Evolutionary conservation across 352 stramenopile genomes (phyloP).

Genomic region (Globisporangium radiosum): DNA sequence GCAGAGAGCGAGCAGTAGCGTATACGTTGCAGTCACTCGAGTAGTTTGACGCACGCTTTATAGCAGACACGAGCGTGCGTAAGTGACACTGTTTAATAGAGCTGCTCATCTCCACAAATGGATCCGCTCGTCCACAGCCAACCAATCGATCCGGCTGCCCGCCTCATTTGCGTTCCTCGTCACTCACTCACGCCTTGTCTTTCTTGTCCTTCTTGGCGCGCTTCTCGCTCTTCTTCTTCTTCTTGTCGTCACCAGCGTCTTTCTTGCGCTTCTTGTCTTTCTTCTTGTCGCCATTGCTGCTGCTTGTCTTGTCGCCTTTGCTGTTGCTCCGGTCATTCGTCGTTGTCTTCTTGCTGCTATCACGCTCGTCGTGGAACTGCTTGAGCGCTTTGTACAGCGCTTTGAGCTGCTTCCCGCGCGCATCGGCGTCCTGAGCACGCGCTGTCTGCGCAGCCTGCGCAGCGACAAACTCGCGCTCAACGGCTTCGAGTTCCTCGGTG

Average conservation of each 20-base stretch:
- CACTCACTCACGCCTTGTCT: slow-evolving; percentile 18
- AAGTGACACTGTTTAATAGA: too few species aligned
- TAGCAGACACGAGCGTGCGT: too few species aligned
- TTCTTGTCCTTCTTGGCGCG: slow-evolving; percentile 65
- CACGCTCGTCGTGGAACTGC: slow-evolving; percentile 53
- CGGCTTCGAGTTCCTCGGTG: slow-evolving; percentile 21
- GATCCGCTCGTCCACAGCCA: too few species aligned
- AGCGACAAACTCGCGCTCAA: slow-evolving; percentile 26
- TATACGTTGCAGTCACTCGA: too few species aligned
- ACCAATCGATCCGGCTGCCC: too few species aligned
- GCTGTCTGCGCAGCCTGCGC: slow-evolving; percentile 24
- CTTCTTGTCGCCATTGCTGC: slow-evolving; percentile 24
- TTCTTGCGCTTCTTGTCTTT: slow-evolving; percentile 54
- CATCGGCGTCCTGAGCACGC: slow-evolving; percentile 16
- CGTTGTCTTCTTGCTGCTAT: neutral
- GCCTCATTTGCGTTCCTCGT: slow-evolving; percentile 11
- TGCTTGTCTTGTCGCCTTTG: slow-evolving; percentile 33
- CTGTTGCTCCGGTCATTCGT: slow-evolving; percentile 24
- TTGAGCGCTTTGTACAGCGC: slow-evolving; percentile 87
- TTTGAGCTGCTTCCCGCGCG: slow-evolving; percentile 65
- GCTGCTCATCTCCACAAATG: too few species aligned
- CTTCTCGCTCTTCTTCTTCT: slow-evolving; percentile 58
- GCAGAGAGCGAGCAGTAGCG: slow-evolving; percentile 3
- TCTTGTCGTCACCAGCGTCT: slow-evolving; percentile 42
- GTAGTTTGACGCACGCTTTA: too few species aligned